These are phyloP conservation scores for Pythium rishiriense DNA, from an alignment of 352 stramenopile genomes.

Conservation along the genomic window DNA sequence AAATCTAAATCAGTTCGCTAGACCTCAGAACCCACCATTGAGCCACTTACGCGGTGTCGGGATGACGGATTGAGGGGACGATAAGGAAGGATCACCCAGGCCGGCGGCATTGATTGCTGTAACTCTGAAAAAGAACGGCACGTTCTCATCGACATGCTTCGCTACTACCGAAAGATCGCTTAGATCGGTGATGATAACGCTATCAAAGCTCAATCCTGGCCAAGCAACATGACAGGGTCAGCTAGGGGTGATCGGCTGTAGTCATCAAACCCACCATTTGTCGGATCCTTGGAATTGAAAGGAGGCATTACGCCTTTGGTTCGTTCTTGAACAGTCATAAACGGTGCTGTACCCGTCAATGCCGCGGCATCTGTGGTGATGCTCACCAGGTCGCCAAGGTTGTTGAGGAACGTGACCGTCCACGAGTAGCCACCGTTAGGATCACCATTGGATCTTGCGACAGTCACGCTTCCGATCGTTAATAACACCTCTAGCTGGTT, in stretches of 20 bases:
- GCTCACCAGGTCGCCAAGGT: slow-evolving; percentile 83
- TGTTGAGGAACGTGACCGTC: slow-evolving; percentile 92
- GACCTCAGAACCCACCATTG: too few relatives aligned
- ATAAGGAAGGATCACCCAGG: slow-evolving; percentile 55
- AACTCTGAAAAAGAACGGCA: slow-evolving; percentile 95
- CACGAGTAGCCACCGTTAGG: slow-evolving; percentile 93
- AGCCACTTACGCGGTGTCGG: slow-evolving; percentile 79
- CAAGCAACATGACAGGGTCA: background rate
- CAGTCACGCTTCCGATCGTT: slow-evolving; percentile 87
- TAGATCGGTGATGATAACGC: slow-evolving; percentile 86
- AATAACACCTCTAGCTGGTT: slow-evolving; percentile 88
- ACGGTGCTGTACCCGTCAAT: slow-evolving; percentile 88
- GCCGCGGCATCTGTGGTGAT: slow-evolving; percentile 81
- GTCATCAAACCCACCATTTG: slow-evolving; percentile 50
- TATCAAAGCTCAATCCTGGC: slow-evolving; percentile 82
- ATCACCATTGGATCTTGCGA: slow-evolving; percentile 85
- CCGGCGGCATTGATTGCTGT: slow-evolving; percentile 91
- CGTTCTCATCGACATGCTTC: slow-evolving; percentile 89
- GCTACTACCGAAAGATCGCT: slow-evolving; percentile 82
- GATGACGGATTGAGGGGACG: slow-evolving; percentile 82
- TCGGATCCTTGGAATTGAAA: slow-evolving; percentile 89
- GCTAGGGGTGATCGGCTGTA: background rate
- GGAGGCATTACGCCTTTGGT: slow-evolving; percentile 80
- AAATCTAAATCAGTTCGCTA: background rate
- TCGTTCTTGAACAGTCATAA: slow-evolving; percentile 73